Base-by-base conservation (phyloP, 179 eudicot species). In the Drosera spatulata region DNA sequence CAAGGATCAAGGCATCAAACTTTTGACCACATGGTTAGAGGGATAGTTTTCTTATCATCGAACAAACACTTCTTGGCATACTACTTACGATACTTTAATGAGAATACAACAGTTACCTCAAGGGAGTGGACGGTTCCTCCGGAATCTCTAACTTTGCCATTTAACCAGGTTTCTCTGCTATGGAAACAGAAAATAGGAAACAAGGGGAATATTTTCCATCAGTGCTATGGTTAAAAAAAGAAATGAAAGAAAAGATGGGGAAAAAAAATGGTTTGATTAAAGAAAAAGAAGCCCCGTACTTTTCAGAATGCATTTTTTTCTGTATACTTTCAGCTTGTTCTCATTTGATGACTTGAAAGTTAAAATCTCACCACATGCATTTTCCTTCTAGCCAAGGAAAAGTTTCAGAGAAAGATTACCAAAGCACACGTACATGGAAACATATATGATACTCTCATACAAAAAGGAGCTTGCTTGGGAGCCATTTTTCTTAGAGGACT, bases 131-230 rank as follows among this genome's bases (percentile, higher is more conserved):
- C 65, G 66, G 66, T 76, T 65, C 71, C 95, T 62, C 64, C 73
- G 62, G 63, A 70, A 61, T 86, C 91, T 62, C 68, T 79, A 58
- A 66, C 62, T 53, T 82, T 86, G 37, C 87, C 86, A 75, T 84
- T 87, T 95, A 86, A 66, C 95, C 95, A 90, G 66, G 89, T 80
- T 82, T 89, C 97, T 69, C 88, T 86, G 75, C 82, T 75, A 71
- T 71, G 72, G 77, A 67, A 73, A 49, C 65, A 41, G 54, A 6
- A 56, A 41, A 15, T 22, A 50, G 53, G 9, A 51, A 42, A 50
- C 54, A 43, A 55, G 59, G 56, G 55, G 69, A 60, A 71, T 57
- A 68, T 57, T 67, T 66, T 58, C 54, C n/a, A 14, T 51, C 33
- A 13, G 14, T 10, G 22, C 6, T 3, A 5, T n/a, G n/a, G n/a